Base-by-base conservation (phyloP, 805 yeast species). In the Ogataea glucozyma region DNA sequence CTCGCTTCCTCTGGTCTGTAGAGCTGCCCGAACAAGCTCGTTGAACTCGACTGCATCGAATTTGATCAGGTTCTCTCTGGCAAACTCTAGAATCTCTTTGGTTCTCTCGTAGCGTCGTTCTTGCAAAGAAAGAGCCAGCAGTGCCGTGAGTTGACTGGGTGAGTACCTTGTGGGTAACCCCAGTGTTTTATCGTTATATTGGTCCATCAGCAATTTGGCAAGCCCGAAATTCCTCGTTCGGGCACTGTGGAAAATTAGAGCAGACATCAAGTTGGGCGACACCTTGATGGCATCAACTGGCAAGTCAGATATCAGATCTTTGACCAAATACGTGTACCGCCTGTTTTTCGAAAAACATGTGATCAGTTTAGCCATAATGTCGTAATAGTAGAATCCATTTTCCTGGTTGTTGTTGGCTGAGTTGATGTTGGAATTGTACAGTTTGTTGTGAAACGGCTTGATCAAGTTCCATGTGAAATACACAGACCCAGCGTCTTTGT, bases 201-300 rank as follows among this genome's bases (percentile, higher is more conserved):
- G 66, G 23, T 34, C 48, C 51, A 49, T 46, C 12, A 66, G 44
- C 14, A 66, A 41, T 4, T 54, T 44, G 12, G 61, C 53, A 6
- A 66, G 45, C 9, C 52, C 44, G 21, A 51, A 47, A 37, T 65
- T 57, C 11, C 44, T 37, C 1, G 58, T 54, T 23, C 65, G 44
- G 1, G 62, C 42, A 34, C 65, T 53, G 46, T 66, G 65, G 18
- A 51, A 42, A 4, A 64, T 31, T 21, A 66, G 43, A 1, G 67
- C 48, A 6, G 58, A 48, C 69, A 66, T 63, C 30, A 66, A 49
- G 14, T 51, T 51, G 1, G 71, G 70, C 19, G 61, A 57, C 3
- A 61, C 51, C 26, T 53, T 53, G 20, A 66, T 60, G 1, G 69
- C 60, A 20, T 61, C 60, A 19, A 65, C 49, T 1, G 71, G 70